A percentile compares a stretch with the other conserved stretches of the same genome.
Evolutionary conservation across 1,284 basidiomycete genomes (phyloP).

Genomic region (Melampsora occidentalis): DNA sequence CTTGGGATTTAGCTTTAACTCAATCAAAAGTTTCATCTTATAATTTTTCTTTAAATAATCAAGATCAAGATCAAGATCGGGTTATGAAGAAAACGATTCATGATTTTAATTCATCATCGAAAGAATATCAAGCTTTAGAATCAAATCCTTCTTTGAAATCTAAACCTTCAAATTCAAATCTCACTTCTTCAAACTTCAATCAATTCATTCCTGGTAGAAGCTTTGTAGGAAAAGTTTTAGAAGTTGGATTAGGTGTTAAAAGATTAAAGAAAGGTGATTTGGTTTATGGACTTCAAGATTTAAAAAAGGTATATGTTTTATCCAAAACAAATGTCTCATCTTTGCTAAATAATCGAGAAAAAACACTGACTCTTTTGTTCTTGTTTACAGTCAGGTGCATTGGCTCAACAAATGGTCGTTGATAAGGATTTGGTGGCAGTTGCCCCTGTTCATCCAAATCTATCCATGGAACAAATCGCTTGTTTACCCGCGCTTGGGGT

Average conservation of each 20-base stretch:
- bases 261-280: conserved; percentile 54
- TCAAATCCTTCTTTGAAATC: too few species aligned
- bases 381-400: conserved; percentile 51
- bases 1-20: conserved; percentile 22
- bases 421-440: conserved; percentile 54
- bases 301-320: conserved; percentile 47
- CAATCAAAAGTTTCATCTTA: background rate
- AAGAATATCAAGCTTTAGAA: too few species aligned
- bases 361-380: conserved; percentile 8
- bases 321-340: background rate
- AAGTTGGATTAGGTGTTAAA: conserved; percentile 51
- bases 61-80: conserved; percentile 30
- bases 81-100: too few species aligned
- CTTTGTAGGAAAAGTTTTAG: conserved; percentile 55
- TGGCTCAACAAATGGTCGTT: conserved; percentile 54
- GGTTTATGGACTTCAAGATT: conserved; percentile 55
- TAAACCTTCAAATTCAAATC: too few species aligned
- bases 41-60: background rate
- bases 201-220: conserved; percentile 55
- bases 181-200: too few species aligned
- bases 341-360: background rate
- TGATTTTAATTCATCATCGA: too few species aligned
- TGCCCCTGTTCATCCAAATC: conserved; percentile 50
- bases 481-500: conserved; percentile 55
- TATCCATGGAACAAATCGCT: conserved; percentile 55